These are phyloP conservation scores for Flaveria brownii DNA, from an alignment of 129 eudicot genomes.

Conservation along the genomic window DNA sequence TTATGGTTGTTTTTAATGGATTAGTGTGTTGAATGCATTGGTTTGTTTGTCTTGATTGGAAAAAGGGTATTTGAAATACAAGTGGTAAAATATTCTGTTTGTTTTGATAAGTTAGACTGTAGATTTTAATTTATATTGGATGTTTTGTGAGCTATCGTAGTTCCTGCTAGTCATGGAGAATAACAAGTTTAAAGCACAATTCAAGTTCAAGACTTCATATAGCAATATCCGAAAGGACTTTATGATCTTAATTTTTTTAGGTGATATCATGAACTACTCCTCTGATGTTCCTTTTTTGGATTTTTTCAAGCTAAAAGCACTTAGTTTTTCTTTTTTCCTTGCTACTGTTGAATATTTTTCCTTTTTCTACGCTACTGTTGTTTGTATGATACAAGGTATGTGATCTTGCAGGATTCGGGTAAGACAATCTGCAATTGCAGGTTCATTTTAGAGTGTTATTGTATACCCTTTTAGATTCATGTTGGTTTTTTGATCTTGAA, in stretches of 20 bases:
- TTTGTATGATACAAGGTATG: neutral
- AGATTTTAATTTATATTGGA: neutral
- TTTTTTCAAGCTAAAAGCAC: neutral
- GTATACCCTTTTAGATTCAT: conserved; percentile 30
- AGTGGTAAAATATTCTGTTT: neutral
- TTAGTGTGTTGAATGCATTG: neutral
- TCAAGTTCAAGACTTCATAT: neutral
- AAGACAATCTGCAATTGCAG: conserved; percentile 27
- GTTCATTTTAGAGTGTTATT: conserved; percentile 18
- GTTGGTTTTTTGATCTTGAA: conserved; percentile 20
- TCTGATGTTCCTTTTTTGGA: no score
- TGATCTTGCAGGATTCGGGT: conserved; percentile 54
- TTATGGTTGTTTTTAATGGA: neutral
- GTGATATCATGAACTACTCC: neutral
- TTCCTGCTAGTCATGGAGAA: neutral
- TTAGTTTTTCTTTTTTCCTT: neutral
- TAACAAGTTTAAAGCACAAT: neutral
- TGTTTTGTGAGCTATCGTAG: neutral
- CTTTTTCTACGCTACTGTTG: no score
- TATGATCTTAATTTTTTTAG: neutral
- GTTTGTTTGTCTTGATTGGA: no score
- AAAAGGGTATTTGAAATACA: no score
- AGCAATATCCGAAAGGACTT: neutral
- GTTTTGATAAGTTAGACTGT: neutral
- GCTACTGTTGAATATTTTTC: no score